Percentiles rank a stretch among this genome's conserved stretches.
Conservation (phyloP, 2,329 filamentous ascomycete species). For the Capronia coronata region DNA sequence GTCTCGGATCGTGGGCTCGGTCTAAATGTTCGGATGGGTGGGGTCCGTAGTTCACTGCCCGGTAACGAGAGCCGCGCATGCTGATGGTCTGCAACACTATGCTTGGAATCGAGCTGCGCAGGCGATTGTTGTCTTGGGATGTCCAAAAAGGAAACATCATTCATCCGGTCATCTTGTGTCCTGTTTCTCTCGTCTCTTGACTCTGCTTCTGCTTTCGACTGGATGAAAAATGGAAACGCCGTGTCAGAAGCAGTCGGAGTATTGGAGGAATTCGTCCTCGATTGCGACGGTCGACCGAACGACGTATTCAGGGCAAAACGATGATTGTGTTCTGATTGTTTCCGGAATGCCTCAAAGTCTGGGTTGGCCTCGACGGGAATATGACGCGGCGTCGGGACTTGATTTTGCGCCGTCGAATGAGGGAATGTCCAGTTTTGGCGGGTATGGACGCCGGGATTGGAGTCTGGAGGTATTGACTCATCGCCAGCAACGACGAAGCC, state of each 20-base stretch:
- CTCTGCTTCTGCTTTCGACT: constrained; percentile 12
- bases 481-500: constrained; percentile 61
- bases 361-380: constrained; percentile 68
- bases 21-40: constrained; percentile 12
- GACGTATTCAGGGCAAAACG: constrained; percentile 15
- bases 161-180: constrained; percentile 7
- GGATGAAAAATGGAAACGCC: constrained; percentile 16
- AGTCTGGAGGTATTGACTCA: constrained; percentile 55
- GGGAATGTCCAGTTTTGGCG: constrained; percentile 69
- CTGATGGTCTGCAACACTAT: constrained; percentile 35
- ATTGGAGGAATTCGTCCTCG: constrained; percentile 13
- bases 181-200: constrained; percentile 11
- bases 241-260: constrained; percentile 4
- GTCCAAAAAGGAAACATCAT: constrained; percentile 34
- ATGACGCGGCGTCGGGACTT: constrained; percentile 60
- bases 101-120: constrained; percentile 37
- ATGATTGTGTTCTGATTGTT: constrained; percentile 54
- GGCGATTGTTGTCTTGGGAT: constrained; percentile 47
- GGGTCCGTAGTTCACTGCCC: constrained; percentile 43
- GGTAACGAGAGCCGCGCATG: constrained; percentile 53
- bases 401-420: constrained; percentile 64
- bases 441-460: constrained; percentile 52
- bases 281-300: constrained; percentile 18
- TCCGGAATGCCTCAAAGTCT: constrained; percentile 73
- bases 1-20: constrained; percentile 44